Conservation (phyloP, 306 rosid genomes). For the Vigna mungo region DNA sequence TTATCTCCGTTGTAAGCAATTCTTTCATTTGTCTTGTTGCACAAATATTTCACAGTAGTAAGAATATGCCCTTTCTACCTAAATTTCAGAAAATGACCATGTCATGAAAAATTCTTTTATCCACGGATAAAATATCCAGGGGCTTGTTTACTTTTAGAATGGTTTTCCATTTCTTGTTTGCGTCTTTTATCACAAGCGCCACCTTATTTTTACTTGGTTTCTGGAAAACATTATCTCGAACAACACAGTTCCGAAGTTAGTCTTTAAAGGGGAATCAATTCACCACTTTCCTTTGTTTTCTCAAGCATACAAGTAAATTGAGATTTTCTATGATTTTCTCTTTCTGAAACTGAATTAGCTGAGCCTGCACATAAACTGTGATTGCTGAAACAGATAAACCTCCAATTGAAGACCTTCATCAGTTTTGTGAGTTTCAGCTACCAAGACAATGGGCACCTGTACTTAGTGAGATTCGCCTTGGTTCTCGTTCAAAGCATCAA, state of each 20-base stretch:
- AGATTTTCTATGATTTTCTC: conserved; percentile 16
- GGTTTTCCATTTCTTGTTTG: too few species aligned
- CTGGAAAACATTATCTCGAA: too few species aligned
- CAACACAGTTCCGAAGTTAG: too few species aligned
- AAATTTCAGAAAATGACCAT: conserved; percentile 21
- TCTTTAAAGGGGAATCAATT: not conserved
- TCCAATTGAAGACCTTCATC: conserved; percentile 81
- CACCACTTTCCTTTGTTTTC: not conserved
- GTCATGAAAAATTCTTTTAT: too few species aligned
- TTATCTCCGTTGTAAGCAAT: conserved; percentile 71
- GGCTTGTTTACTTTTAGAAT: too few species aligned
- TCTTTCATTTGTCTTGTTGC: conserved; percentile 29
- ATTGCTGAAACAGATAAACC: conserved; percentile 73
- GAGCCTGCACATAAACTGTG: conserved; percentile 23
- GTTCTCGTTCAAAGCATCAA: conserved; percentile 76
- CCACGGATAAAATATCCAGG: too few species aligned
- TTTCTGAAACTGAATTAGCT: conserved; percentile 23
- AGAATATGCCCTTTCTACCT: conserved; percentile 4
- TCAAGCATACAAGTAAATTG: conserved; percentile 7
- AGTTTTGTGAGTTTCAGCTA: conserved; percentile 89
- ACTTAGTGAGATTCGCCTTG: conserved; percentile 79
- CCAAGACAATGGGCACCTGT: conserved; percentile 94
- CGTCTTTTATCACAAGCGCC: too few species aligned
- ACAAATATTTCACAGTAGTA: conserved; percentile 3
- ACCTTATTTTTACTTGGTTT: too few species aligned